These are phyloP conservation scores for Trichoderma parareesei DNA, from an alignment of 495 filamentous ascomycete genomes.

Conservation along the genomic window DNA sequence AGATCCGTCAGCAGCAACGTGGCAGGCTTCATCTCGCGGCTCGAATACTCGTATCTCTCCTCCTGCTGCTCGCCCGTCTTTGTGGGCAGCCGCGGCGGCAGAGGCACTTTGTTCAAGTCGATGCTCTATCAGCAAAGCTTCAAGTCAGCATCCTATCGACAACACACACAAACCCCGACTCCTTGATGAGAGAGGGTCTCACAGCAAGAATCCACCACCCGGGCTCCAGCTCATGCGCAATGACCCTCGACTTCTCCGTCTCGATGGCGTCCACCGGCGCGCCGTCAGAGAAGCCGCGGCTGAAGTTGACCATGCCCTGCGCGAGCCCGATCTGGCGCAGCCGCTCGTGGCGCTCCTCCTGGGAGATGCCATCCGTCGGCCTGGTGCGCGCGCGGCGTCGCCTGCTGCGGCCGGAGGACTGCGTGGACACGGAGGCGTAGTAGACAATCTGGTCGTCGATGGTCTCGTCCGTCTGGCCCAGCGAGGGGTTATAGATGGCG, in stretches of 20 bases:
- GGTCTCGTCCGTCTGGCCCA: slow-evolving; percentile 83
- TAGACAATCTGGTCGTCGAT: slow-evolving; percentile 87
- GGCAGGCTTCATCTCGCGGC: slow-evolving; percentile 80
- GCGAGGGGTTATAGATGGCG: slow-evolving; percentile 86
- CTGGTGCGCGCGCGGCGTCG: slow-evolving; percentile 22
- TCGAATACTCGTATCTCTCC: slow-evolving; percentile 63
- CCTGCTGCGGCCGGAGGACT: slow-evolving; percentile 24
- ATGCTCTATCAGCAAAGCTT: slow-evolving; percentile 46
- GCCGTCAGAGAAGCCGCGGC: slow-evolving; percentile 73
- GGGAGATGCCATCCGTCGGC: slow-evolving; percentile 32
- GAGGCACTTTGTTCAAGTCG: slow-evolving; percentile 58
- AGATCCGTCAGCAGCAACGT: slow-evolving; percentile 71
- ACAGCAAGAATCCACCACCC: slow-evolving; percentile 96
- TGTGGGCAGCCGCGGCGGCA: slow-evolving; percentile 30
- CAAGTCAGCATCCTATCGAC: background rate
- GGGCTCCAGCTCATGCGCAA: slow-evolving; percentile 69
- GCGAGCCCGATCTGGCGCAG: slow-evolving; percentile 92
- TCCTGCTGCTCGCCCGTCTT: slow-evolving; percentile 19
- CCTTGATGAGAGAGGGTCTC: slow-evolving; percentile 17
- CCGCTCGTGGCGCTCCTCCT: slow-evolving; percentile 67
- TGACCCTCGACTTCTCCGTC: slow-evolving; percentile 76
- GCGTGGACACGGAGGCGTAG: slow-evolving; percentile 60
- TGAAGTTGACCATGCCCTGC: slow-evolving; percentile 94
- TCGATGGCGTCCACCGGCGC: slow-evolving; percentile 76
- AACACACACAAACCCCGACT: background rate